These are phyloP conservation scores for Tolypocladium tropicale DNA, from an alignment of 2,329 filamentous ascomycete species.

Conservation along the genomic window DNA sequence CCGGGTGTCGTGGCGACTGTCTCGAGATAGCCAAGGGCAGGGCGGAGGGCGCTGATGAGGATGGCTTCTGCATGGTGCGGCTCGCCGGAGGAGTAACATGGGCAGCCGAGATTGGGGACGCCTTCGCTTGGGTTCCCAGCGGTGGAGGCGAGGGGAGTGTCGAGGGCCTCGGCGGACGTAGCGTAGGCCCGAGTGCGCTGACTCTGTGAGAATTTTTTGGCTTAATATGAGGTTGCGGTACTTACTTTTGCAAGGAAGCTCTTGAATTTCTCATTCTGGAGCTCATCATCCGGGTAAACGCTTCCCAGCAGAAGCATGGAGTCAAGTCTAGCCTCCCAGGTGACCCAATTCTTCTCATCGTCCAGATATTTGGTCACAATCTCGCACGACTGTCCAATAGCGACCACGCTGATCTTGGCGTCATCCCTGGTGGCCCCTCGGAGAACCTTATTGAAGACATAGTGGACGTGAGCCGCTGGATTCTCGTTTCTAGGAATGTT, in stretches of 20 bases:
- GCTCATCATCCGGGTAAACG: slow-evolving; percentile 24
- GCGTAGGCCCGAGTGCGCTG: slow-evolving; percentile 53
- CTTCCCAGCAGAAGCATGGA: slow-evolving; percentile 41
- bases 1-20: slow-evolving; percentile 33
- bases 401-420: slow-evolving; percentile 59
- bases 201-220: slow-evolving; percentile 4
- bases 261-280: slow-evolving; percentile 34
- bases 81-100: slow-evolving; percentile 60
- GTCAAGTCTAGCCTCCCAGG: slow-evolving; percentile 31
- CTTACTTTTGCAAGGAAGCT: slow-evolving; percentile 41
- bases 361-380: slow-evolving; percentile 49
- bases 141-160: slow-evolving; percentile 42
- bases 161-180: slow-evolving; percentile 38
- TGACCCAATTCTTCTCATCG: slow-evolving; percentile 37
- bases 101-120: slow-evolving; percentile 46
- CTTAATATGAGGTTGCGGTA: slow-evolving; percentile 8
- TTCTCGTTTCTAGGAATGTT: slow-evolving; percentile 48
- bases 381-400: slow-evolving; percentile 56
- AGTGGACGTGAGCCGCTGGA: slow-evolving; percentile 50
- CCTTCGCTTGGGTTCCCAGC: slow-evolving; percentile 32
- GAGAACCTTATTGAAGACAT: slow-evolving; percentile 57
- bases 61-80: slow-evolving; percentile 48
- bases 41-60: slow-evolving; percentile 42
- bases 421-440: slow-evolving; percentile 31
- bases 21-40: slow-evolving; percentile 52